A percentile compares a stretch with the other conserved stretches of the same genome.
phyloP scores from a whole-genome alignment of 116 monocot species.

The Zostera marina region DNA sequence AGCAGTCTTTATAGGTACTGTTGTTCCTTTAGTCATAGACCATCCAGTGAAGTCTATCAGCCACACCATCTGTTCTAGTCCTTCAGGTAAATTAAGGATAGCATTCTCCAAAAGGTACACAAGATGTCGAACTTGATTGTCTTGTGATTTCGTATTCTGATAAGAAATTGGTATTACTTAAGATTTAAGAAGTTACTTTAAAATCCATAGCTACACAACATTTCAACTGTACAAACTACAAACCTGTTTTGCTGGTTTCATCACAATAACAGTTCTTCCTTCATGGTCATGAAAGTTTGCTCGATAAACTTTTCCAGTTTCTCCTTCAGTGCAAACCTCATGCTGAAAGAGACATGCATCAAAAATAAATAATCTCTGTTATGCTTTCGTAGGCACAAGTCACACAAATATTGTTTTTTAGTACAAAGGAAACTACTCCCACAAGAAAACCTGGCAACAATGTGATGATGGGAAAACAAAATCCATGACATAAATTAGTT shows the following conservation, averaged over 20 bases:
- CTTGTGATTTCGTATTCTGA: constrained; percentile 72
- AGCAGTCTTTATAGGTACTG: constrained; percentile 58
- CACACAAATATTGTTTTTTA: too few species aligned
- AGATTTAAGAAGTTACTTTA: background rate
- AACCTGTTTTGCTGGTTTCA: constrained; percentile 60
- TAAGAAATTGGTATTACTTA: constrained; percentile 1
- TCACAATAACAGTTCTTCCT: constrained; percentile 62
- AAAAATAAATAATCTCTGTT: background rate
- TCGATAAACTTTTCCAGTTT: constrained; percentile 20
- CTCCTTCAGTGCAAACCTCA: constrained; percentile 14
- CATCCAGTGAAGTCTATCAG: constrained; percentile 81
- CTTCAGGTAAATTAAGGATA: constrained; percentile 46
- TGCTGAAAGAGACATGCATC: constrained; percentile 3
- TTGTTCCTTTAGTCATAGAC: constrained; percentile 32
- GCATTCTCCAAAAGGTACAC: constrained; percentile 79
- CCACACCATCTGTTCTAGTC: constrained; percentile 84
- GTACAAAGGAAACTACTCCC: too few species aligned
- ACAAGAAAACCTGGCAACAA: too few species aligned
- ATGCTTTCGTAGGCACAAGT: too few species aligned
- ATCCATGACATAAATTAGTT: too few species aligned
- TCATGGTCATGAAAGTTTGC: constrained; percentile 47
- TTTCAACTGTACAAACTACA: constrained; percentile 6
- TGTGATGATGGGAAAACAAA: too few species aligned
- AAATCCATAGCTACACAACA: background rate
- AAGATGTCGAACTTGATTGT: constrained; percentile 52